Evolutionary conservation across 495 filamentous ascomycete species (phyloP), one percentile per base, ranked within the genome.

Genomic region (Aspergillus indologenus): DNA sequence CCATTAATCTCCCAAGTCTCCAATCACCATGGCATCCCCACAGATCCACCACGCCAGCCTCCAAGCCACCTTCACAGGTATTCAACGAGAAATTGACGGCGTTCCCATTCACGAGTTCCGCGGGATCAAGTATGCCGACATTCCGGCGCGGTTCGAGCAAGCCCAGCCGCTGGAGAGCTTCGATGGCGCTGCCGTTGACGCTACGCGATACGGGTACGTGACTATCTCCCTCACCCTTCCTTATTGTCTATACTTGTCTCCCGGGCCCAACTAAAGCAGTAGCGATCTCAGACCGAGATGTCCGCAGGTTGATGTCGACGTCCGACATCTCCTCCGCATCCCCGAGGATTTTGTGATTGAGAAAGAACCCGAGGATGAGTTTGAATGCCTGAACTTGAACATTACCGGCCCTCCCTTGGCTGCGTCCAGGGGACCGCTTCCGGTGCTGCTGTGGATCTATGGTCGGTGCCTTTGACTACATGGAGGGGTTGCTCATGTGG

Each of bases 361-460:
- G 8, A 54, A 63, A 0, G 74, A 76, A 54, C 44, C 46, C 15
- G 74, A 75, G 60, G 70, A 76, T 61, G 77, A 79, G 58, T 76
- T 78, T 20, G 71, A 76, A 47, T 79, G 74, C 47, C 60, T 79
- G 61, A 75, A 74, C 57, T 49, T 79, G n/a, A 75, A 76, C 22
- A 71, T 79, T 21, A 74, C 71, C 17, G 57, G 64, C 45, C 75
- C 74, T 15, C 68, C 73, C 2, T 54, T 63, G 42, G 50, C 48
- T 3, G 17, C 57, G 1, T 24, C 5, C 3, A 45, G 55, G 17
- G 44, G 53, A 0, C 56, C 64, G 22, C 53, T 77, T 4, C 77
- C 77, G 2, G 75, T 78, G 23, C 54, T 80, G 40, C 55, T 80
- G 12, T 80, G 74, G 70, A 75, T 80, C 34, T 71, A 80, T 59